Percentiles rank a stretch among this genome's conserved stretches.
Conservation (phyloP, 2,329 filamentous ascomycete species). For the Aspergillus pseudonomiae region DNA sequence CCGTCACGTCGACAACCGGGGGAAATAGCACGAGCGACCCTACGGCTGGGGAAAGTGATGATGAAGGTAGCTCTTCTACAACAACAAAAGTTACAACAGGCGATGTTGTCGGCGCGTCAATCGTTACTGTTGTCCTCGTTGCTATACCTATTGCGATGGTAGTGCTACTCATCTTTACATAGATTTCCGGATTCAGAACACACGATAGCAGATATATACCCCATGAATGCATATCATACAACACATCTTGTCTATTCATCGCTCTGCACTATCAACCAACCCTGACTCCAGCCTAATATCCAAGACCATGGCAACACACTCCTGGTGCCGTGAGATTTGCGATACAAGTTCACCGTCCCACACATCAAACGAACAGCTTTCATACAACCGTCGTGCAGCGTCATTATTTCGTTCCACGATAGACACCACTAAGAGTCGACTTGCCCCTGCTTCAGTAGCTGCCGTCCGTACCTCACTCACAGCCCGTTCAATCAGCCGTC, state of each 20-base stretch:
- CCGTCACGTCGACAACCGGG: constrained; percentile 50
- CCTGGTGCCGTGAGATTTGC: not conserved
- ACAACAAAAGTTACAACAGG: constrained; percentile 29
- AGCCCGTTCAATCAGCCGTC: constrained; percentile 6
- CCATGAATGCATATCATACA: not conserved
- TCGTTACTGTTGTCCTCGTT: constrained; percentile 40
- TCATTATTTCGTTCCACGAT: constrained; percentile 4
- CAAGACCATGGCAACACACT: constrained; percentile 3
- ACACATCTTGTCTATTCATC: not conserved
- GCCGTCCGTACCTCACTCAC: not conserved
- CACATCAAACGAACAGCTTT: constrained; percentile 3
- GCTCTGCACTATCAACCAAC: not conserved
- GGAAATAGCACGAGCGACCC: constrained; percentile 54
- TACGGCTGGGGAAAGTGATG: constrained; percentile 33
- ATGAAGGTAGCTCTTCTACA: not conserved
- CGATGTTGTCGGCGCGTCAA: constrained; percentile 43
- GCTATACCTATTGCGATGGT: constrained; percentile 1
- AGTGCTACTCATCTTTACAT: constrained; percentile 1
- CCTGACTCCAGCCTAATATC: not conserved
- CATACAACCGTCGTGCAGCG: constrained; percentile 6
- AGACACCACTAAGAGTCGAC: not conserved
- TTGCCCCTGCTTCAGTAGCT: not conserved
- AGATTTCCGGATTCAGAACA: not conserved
- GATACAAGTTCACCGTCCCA: not conserved
- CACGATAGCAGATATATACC: not conserved